Evolutionary conservation across 768 basidiomycete genomes (phyloP).

Genomic region (Gautieria morchelliformis): DNA sequence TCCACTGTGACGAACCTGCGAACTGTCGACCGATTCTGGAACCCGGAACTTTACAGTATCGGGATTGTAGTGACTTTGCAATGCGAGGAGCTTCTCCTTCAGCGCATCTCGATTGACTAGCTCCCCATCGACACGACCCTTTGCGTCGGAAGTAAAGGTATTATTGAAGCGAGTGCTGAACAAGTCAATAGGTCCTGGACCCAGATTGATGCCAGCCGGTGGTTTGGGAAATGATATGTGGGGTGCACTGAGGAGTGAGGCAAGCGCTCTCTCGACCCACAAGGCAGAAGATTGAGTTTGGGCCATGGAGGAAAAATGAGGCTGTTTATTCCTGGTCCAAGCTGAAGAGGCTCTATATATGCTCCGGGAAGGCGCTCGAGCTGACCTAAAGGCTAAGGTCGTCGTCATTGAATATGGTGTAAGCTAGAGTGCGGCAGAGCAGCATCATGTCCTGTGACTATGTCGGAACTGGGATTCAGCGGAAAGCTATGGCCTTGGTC

Average conservation of each 20-base stretch:
- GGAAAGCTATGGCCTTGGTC: no score
- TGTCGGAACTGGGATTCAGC: no score
- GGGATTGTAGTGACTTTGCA: constrained; percentile 5
- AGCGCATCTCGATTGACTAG: not conserved
- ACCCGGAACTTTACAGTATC: not conserved
- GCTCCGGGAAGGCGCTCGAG: no score
- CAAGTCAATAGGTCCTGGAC: constrained; percentile 5
- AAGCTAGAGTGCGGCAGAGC: no score
- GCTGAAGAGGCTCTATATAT: not conserved
- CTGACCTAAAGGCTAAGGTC: no score
- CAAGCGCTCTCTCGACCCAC: not conserved
- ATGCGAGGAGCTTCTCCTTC: constrained; percentile 4
- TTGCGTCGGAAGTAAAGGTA: constrained; percentile 1
- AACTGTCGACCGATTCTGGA: not conserved
- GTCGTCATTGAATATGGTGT: no score
- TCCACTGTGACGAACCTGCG: no score
- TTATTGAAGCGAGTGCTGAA: constrained; percentile 6
- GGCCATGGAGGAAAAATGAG: not conserved
- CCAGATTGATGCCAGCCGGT: not conserved
- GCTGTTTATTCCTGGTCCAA: not conserved
- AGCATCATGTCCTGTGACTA: no score
- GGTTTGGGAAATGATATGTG: not conserved
- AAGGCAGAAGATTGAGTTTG: not conserved
- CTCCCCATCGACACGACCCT: not conserved
- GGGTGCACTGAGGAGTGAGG: not conserved